Base-by-base conservation (phyloP, 495 filamentous ascomycete genomes). In the Tuber microsphaerosporum region DNA sequence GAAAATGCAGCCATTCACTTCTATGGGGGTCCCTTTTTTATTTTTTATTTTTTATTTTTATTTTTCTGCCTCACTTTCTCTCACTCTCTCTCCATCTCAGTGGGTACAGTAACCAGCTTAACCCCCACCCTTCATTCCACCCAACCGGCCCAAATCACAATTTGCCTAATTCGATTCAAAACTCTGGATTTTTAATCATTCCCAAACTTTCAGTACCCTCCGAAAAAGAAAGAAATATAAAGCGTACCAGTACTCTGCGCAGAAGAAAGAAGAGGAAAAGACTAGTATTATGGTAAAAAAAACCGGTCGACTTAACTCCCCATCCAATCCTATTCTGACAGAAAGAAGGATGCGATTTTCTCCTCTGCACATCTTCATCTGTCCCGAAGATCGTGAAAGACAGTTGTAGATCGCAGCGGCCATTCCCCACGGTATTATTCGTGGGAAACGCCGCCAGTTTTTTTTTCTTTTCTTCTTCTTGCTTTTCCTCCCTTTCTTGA, bases 331-430 rank as follows among this genome's bases (percentile, higher is more conserved):
- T 31, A 65, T 65, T 31, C n/a, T n/a, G n/a, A 56, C 48, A 56
- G 7, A 56, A 56, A 20, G 7, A 10, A 43, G 22, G 56, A 65
- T 0, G 26, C 14, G 56, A 65, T 31, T 65, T 16, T 17, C 56
- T 73, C 71, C 70, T 37, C 70, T 42, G 61, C 69, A 73, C 78
- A 51, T 73, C 72, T 79, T 73, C 73, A 79, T 79, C 77, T 76
- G 77, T 79, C 77, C 77, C 77, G 77, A 73, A 69, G 77, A 79
- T 79, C 77, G 77, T 79, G 73, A 79, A 79, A 73, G 77, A 73
- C 61, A 16, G 72, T 79, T 79, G 71, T 71, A 79, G 77, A 79
- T 79, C 77, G 77, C 76, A 79, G 77, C 61, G 10, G 26, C 56
- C 44, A 37, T 70, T 43, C 73, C 65, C 42, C 72, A 65, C 56